Conservation (phyloP, 345 rosid species). For the Populus euphratica region DNA sequence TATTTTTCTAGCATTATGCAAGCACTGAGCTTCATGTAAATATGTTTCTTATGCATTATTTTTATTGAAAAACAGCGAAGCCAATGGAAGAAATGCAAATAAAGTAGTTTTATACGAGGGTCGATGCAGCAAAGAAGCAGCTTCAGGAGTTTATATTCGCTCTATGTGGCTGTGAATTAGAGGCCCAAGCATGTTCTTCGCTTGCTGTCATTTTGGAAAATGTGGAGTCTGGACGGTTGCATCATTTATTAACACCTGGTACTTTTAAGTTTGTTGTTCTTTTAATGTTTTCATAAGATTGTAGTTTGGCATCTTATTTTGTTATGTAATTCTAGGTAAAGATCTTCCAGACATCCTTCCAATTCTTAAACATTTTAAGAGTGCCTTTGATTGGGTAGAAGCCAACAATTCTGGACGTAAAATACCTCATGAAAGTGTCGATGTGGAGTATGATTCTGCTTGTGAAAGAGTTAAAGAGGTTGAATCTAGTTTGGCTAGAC, state of each 20-base stretch:
- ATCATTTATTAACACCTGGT: conserved; percentile 74
- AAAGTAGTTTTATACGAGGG: conserved; percentile 82
- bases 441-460: conserved; percentile 72
- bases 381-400: conserved; percentile 92
- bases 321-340: conserved; percentile 43
- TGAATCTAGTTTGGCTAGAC: conserved; percentile 58
- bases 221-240: conserved; percentile 58
- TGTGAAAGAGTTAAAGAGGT: conserved; percentile 53
- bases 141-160: conserved; percentile 83
- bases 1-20: conserved; percentile 2
- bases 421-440: conserved; percentile 82
- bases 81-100: conserved; percentile 83
- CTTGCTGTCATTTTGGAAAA: conserved; percentile 62
- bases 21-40: not conserved
- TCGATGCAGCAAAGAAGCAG: conserved; percentile 70
- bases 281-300: not conserved
- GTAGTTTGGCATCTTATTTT: conserved; percentile 30
- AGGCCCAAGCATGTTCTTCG: conserved; percentile 73
- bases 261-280: conserved; percentile 19
- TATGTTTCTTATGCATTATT: conserved; percentile 1
- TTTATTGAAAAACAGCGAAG: conserved; percentile 53
- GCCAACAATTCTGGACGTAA: conserved; percentile 82
- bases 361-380: conserved; percentile 70
- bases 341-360: conserved; percentile 58
- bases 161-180: conserved; percentile 76